A percentile compares a stretch with the other conserved stretches of the same genome.
These are phyloP conservation scores for Parascedosporium putredinis DNA, from an alignment of 2,329 filamentous ascomycete genomes.

Conservation along the genomic window DNA sequence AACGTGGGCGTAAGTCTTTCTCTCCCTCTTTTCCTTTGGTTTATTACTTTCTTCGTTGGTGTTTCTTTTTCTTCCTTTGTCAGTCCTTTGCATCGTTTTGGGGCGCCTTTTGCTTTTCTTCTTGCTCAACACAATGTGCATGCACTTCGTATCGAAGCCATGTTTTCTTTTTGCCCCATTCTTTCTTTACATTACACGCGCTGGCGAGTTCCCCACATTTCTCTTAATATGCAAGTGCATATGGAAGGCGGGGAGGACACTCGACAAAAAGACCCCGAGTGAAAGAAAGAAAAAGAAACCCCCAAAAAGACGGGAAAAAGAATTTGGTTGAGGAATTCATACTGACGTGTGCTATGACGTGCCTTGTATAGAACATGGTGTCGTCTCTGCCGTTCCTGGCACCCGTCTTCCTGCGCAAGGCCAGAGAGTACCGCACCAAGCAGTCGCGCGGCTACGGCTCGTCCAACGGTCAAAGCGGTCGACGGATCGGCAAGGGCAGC, in stretches of 20 bases:
- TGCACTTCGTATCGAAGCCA: too few relatives aligned
- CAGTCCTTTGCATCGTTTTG: background rate
- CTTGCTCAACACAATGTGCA: too few relatives aligned
- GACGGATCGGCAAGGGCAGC: constrained; percentile 16
- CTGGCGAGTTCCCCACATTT: too few relatives aligned
- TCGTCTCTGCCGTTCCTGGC: constrained; percentile 35
- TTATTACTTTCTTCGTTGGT: background rate
- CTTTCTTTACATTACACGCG: too few relatives aligned
- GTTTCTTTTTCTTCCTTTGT: background rate
- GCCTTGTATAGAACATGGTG: constrained; percentile 30
- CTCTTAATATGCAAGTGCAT: too few relatives aligned
- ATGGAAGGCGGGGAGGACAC: too few relatives aligned
- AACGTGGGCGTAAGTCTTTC: constrained; percentile 38
- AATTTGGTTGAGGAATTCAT: too few relatives aligned
- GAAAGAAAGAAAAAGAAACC: background rate
- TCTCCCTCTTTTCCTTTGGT: background rate
- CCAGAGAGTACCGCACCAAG: constrained; percentile 30
- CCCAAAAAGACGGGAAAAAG: background rate
- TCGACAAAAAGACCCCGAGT: too few relatives aligned
- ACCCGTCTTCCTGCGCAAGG: constrained; percentile 31
- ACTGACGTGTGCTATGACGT: background rate
- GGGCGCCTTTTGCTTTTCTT: background rate
- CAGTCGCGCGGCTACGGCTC: constrained; percentile 21
- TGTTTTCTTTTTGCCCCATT: too few relatives aligned
- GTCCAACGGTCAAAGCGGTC: constrained; percentile 16